Base-by-base conservation (phyloP, 805 yeast species). In the Cyberlindnera euphorbiiphila region DNA sequence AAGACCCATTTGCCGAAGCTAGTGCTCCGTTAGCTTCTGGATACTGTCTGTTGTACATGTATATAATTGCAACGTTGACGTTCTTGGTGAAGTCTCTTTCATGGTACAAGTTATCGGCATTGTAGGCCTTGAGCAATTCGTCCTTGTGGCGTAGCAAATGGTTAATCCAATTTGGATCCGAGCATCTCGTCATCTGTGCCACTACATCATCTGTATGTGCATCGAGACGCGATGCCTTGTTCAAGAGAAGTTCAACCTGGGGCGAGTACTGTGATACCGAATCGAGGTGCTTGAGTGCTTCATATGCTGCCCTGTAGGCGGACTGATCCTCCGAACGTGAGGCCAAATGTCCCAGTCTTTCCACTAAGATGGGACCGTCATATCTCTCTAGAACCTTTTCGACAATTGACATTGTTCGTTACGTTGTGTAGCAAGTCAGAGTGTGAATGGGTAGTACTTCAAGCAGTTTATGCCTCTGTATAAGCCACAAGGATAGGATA, bases 61-160 rank as follows among this genome's bases (percentile, higher is more conserved):
- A 49, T 4, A 49, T 34, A 1, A 35, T 40, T 1, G 55, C 50
- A 9, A 46, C 34, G n/a, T 39, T 39, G 19, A 52, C 34, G 17
- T 33, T 44, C 21, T 43, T 47, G n/a, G 25, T 20, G 6, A 39
- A 32, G 26, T 50, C 55, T 6, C 48, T 34, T 25, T 54, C 57
- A 25, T 52, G 54, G 32, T 49, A 53, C 8, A 50, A n/a, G n/a
- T 28, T 34, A n/a, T 50, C 54, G 7, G 44, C 46, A 10, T 39
- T 42, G n/a, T 46, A 18, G 0, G 37, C 46, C 21, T 32, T 41
- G 26, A 50, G 32, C 32, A 17, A 2, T 15, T 27, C 30, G 14
- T 18, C n/a, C 19, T 33, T 44, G 7, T 34, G 25, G 9, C 27
- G 31, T 8, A 27, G 37, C 8, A 41, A 26, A 8, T 26, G 22